Conservation (phyloP, 2,329 filamentous ascomycete species). For the Amylocarpus encephaloides region DNA sequence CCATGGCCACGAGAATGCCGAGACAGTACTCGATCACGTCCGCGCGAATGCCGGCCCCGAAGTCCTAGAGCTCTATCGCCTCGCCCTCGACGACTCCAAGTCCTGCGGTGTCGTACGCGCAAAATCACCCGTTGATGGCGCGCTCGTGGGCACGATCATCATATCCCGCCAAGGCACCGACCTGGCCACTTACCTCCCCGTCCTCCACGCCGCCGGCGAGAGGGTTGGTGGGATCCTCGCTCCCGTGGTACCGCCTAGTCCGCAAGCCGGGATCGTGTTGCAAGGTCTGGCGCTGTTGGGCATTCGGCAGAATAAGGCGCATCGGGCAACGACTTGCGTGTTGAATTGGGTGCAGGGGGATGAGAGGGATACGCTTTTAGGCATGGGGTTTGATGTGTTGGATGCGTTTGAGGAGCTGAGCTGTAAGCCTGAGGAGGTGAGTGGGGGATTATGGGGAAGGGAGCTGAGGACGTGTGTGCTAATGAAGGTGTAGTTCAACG, state of each 20-base stretch:
- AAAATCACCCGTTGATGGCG: constrained; percentile 54
- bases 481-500: too few relatives aligned
- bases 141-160: constrained; percentile 57
- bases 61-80: constrained; percentile 58
- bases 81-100: constrained; percentile 53
- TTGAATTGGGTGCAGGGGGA: constrained; percentile 42
- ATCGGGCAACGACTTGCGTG: constrained; percentile 50
- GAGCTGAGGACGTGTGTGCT: too few relatives aligned
- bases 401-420: constrained; percentile 80
- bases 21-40: constrained; percentile 57
- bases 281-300: constrained; percentile 60
- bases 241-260: constrained; percentile 57
- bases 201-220: constrained; percentile 46
- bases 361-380: constrained; percentile 56
- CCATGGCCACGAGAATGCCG: constrained; percentile 54
- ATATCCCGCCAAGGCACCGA: constrained; percentile 54
- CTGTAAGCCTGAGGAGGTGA: constrained; percentile 50
- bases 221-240: constrained; percentile 57
- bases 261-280: constrained; percentile 56
- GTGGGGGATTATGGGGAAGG: constrained; percentile 18
- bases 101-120: constrained; percentile 61
- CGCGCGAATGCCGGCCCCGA: constrained; percentile 57
- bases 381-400: constrained; percentile 74
- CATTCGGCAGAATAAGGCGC: constrained; percentile 58
- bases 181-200: constrained; percentile 56